Evolutionary conservation across 2,329 filamentous ascomycete genomes (phyloP).

Genomic region (Chaetomiaceae sp.): DNA sequence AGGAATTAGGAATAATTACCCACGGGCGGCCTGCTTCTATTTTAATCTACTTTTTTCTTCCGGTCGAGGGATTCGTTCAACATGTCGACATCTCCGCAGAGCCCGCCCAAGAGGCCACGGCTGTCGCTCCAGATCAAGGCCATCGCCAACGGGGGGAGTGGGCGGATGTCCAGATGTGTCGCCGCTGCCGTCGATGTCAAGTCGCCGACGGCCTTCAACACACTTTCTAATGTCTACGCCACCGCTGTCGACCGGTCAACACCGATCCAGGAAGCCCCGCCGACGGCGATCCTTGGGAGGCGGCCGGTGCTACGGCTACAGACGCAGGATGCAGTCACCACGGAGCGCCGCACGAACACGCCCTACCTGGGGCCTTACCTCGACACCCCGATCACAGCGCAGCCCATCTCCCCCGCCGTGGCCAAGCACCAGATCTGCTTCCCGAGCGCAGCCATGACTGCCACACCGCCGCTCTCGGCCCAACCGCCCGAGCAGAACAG

Average conservation of each 20-base stretch:
- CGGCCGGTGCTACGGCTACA: constrained; percentile 36
- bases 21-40: constrained; percentile 14
- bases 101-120: constrained; percentile 47
- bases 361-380: constrained; percentile 45
- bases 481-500: constrained; percentile 42
- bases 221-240: constrained; percentile 60
- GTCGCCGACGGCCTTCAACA: constrained; percentile 61
- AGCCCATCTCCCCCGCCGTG: constrained; percentile 44
- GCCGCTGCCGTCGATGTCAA: constrained; percentile 48
- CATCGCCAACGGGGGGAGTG: constrained; percentile 33
- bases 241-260: constrained; percentile 57
- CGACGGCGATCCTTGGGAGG: constrained; percentile 40
- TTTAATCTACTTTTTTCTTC: background rate
- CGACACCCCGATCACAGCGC: constrained; percentile 50
- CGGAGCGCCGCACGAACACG: constrained; percentile 35
- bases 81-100: constrained; percentile 26
- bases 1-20: no score
- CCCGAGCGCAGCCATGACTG: constrained; percentile 52
- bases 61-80: no score
- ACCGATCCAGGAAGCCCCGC: constrained; percentile 42
- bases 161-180: constrained; percentile 40
- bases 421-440: constrained; percentile 43
- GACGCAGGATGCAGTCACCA: constrained; percentile 32
- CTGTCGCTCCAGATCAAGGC: constrained; percentile 47
- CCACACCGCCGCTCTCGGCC: constrained; percentile 55